A percentile compares a stretch with the other conserved stretches of the same genome.
These are phyloP conservation scores for Yamadazyma mexicana DNA, from an alignment of 1,139 yeast genomes.

Conservation along the genomic window DNA sequence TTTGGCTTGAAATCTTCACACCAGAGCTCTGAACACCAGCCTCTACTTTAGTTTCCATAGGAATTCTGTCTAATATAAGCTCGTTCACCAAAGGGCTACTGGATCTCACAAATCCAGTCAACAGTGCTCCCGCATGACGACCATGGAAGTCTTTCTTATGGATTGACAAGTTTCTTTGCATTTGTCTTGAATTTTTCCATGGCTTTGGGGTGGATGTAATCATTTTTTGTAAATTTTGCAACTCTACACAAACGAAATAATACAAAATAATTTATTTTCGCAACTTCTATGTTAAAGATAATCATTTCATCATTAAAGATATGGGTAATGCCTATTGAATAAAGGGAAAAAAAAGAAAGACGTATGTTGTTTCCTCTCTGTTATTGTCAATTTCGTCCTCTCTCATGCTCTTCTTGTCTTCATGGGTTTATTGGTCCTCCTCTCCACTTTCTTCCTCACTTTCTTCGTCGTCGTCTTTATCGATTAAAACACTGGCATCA, in stretches of 20 bases:
- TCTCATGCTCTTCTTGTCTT: no score
- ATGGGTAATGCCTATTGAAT: no score
- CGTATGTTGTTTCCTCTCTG: no score
- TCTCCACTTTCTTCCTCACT: slow-evolving; percentile 5
- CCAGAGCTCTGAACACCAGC: neutral
- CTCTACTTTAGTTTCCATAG: neutral
- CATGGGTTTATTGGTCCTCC: neutral
- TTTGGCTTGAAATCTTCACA: no score
- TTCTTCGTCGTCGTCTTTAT: slow-evolving; percentile 35
- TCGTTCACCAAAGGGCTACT: slow-evolving; percentile 1
- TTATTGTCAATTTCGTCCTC: no score
- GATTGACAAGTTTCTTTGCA: no score
- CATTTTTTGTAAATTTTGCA: slow-evolving; percentile 2
- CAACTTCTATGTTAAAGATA: slow-evolving; percentile 2
- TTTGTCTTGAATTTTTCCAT: neutral
- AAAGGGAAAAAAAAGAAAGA: neutral
- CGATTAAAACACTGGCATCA: slow-evolving; percentile 61
- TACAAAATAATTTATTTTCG: neutral
- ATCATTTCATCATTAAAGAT: slow-evolving; percentile 4
- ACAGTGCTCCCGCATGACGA: neutral
- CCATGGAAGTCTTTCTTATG: neutral
- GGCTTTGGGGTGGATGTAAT: slow-evolving; percentile 1
- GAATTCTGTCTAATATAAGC: neutral
- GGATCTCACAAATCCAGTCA: neutral
- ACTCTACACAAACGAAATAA: slow-evolving; percentile 2